Base-by-base conservation (phyloP, 2,329 filamentous ascomycete genomes). In the Parafenestella ontariensis region DNA sequence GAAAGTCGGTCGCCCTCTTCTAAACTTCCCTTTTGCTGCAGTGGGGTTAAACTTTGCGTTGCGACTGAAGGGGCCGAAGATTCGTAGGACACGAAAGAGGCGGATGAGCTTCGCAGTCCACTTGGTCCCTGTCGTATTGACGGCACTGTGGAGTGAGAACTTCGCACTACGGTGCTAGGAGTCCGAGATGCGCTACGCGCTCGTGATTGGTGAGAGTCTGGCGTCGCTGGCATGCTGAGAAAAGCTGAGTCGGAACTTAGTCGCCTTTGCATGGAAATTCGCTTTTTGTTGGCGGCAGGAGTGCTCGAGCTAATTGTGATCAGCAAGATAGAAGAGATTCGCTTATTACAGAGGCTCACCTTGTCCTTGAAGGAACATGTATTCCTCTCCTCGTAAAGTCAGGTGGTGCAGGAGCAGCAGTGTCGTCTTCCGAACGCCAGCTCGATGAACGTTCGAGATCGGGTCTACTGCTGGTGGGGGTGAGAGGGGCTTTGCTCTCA, bases 1-100 rank as follows among this genome's bases (percentile, higher is more conserved):
- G 80, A 78, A 17, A 83, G 70, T 11, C 72, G 70, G 44, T 81
- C 78, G 13, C 66, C 61, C 18, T 80, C 79, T 23, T 81, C 78
- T 2, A 70, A 49, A 1, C 52, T 65, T 2, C 73, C 73, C 45
- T 78, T 79, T 18, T 73, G 74, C 57, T 82, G 81, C n/a, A 82
- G 58, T 2, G 80, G 74, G 6, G 75, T 71, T 17, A 76, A 62
- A 6, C 76, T 58, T 5, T 72, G 72, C 18, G 64, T 71, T 37
- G 62, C 53, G 34, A 73, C 58, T 6, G 74, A 76, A 2, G 71
- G 73, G 9, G 69, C 57, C n/a, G 56, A 43, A 2, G 73, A 75
- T 33, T 74, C 70, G 26, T 69, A 70, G 0, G 74, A 76, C 10
- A 69, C 66, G 34, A 76, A 60, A 1, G 74, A 77, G 41, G 74